Conservation (phyloP, 2,329 filamentous ascomycete genomes). For the Thielaviopsis cerberus region DNA sequence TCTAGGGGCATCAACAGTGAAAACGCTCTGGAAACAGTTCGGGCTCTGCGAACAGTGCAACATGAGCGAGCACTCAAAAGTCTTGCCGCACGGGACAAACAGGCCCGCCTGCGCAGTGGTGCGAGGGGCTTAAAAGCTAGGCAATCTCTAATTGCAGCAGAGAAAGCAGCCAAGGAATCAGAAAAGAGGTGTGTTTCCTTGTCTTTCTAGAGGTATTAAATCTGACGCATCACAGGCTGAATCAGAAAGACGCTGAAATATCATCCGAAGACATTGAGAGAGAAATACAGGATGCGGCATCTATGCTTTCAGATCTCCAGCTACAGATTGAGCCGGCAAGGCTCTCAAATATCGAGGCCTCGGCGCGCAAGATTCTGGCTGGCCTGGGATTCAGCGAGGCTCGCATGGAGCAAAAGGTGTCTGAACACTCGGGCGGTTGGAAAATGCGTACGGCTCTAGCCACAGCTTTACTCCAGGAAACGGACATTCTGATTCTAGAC, state of each 20-base stretch:
- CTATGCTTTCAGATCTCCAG: constrained; percentile 52
- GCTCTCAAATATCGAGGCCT: constrained; percentile 43
- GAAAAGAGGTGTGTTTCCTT: constrained; percentile 25
- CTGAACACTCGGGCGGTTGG: constrained; percentile 60
- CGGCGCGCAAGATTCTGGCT: constrained; percentile 44
- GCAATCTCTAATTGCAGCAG: constrained; percentile 52
- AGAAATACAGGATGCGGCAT: constrained; percentile 51
- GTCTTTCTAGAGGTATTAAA: too few species aligned
- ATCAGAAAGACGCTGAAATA: constrained; percentile 38
- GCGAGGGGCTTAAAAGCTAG: constrained; percentile 55
- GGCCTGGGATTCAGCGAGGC: constrained; percentile 55
- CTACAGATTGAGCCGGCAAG: constrained; percentile 47
- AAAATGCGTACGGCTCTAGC: constrained; percentile 51
- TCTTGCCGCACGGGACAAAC: constrained; percentile 52
- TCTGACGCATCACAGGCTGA: constrained; percentile 23
- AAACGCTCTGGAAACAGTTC: constrained; percentile 39
- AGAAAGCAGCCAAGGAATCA: constrained; percentile 45
- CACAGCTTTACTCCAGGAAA: constrained; percentile 47
- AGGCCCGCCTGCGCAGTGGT: constrained; percentile 56
- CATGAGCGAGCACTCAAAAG: constrained; percentile 43
- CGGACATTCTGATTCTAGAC: constrained; percentile 64
- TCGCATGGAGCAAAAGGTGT: constrained; percentile 38
- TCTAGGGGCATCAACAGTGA: constrained; percentile 38
- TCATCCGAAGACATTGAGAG: constrained; percentile 35
- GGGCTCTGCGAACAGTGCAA: constrained; percentile 40